Conservation (phyloP, 768 basidiomycete genomes). For the Psilocybe subaeruginosa region DNA sequence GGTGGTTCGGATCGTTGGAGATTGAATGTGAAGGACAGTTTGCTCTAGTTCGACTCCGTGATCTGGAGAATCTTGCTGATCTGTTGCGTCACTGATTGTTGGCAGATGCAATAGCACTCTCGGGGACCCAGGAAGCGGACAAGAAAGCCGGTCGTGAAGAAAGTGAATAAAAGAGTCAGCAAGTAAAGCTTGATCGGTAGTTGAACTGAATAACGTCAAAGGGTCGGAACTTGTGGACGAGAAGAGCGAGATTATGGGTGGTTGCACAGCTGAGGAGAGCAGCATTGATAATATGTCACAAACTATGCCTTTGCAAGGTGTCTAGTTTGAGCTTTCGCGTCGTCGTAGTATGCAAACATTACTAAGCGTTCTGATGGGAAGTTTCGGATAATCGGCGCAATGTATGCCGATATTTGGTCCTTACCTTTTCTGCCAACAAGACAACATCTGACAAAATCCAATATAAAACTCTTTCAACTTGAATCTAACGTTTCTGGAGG, state of each 20-base stretch:
- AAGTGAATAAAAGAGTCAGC: conserved; percentile 69
- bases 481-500: too few relatives aligned
- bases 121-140: conserved; percentile 52
- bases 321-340: too few relatives aligned
- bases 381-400: too few relatives aligned
- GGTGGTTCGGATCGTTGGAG: conserved; percentile 69
- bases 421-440: too few relatives aligned
- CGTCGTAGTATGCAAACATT: too few relatives aligned
- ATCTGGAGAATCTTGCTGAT: conserved; percentile 26
- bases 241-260: conserved; percentile 69
- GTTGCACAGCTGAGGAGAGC: conserved; percentile 49
- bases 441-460: too few relatives aligned
- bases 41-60: conserved; percentile 51
- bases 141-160: conserved; percentile 58
- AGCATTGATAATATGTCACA: not conserved
- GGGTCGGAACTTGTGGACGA: conserved; percentile 73
- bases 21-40: conserved; percentile 80
- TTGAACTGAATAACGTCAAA: conserved; percentile 53
- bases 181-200: conserved; percentile 51
- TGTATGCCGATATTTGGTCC: too few relatives aligned
- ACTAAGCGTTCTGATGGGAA: too few relatives aligned
- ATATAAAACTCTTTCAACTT: too few relatives aligned
- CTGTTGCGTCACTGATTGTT: conserved; percentile 19
- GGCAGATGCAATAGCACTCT: conserved; percentile 48
- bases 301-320: too few relatives aligned